Base-by-base conservation (phyloP, 805 yeast genomes). In the Hanseniaspora singularis region DNA sequence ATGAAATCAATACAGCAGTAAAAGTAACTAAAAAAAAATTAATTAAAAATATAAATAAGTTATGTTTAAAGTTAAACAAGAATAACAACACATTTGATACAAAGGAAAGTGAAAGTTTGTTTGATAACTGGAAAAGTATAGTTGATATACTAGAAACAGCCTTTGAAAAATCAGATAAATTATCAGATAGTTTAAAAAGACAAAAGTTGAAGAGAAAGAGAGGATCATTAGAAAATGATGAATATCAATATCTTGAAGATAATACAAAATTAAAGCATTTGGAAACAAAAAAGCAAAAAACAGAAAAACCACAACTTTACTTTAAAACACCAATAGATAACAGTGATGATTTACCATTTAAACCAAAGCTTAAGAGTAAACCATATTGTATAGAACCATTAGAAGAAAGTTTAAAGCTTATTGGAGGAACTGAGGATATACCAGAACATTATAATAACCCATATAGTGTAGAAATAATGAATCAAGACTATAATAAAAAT, bases 401-500 rank as follows among this genome's bases (percentile, higher is more conserved):
- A 19, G 74, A 74, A n/a, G 75, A 78, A 23, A 64, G 76, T 5
- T 49, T 72, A 36, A 53, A 51, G 47, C 55, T 72, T 55, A 65
- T 64, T 36, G 56, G 59, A 6, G 66, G 54, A 15, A 62, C 58
- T 0, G 70, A 66, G 4, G 67, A 65, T 20, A 63, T 65, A 27
- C 80, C 83, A 4, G 55, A 72, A 9, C 84, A 78, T 60, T 81
- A 77, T 57, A 71, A 70, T 9, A 92, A 92, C 42, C 98, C 98
- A 0, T 89, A 92, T 57, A 73, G 68, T 39, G 61, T 64, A 32
- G 97, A 89, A 62, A 89, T 89, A 38, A 70, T 70, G 55, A 63
- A 69, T 30, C 80, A 76, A 49, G 76, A 75, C 38, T 88, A 84
- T 58, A 92, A 94, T 1, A 72, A 68, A 1, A 54, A 68, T 44